These are phyloP conservation scores for Penicillium sp. DNA, from an alignment of 2,329 filamentous ascomycete genomes.

Conservation along the genomic window DNA sequence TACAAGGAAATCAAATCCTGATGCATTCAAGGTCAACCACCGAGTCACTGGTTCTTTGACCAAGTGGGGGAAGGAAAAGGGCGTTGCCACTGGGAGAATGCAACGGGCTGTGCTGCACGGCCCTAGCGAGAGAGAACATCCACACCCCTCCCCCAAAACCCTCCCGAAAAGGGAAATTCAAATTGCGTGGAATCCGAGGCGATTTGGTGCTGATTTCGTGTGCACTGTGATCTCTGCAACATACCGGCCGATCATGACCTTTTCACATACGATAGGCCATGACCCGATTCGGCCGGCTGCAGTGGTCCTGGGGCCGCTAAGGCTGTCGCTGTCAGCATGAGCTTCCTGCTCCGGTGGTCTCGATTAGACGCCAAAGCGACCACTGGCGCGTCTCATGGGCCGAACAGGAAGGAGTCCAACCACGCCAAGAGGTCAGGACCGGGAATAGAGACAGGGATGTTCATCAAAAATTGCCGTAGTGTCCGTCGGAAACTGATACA, in stretches of 20 bases:
- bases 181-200: not conserved
- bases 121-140: not conserved
- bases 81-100: conserved; percentile 11
- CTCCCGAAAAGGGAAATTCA: not conserved
- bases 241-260: conserved; percentile 7
- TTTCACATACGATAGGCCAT: conserved; percentile 8
- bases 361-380: conserved; percentile 8
- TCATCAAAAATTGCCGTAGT: too few relatives aligned
- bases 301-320: conserved; percentile 12
- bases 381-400: not conserved
- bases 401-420: not conserved
- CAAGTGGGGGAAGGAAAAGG: too few relatives aligned
- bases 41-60: not conserved
- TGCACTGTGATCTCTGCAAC: conserved; percentile 4
- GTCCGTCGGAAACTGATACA: too few relatives aligned
- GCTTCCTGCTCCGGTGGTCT: not conserved
- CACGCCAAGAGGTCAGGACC: not conserved
- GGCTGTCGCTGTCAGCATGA: conserved; percentile 3
- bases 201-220: conserved; percentile 4
- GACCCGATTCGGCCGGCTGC: conserved; percentile 18
- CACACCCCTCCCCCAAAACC: not conserved
- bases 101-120: conserved; percentile 9
- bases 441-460: not conserved
- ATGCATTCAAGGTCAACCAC: not conserved
- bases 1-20: too few relatives aligned